These are phyloP conservation scores for Sanghuangporus weigelae DNA, from an alignment of 1,284 basidiomycete species.

Conservation along the genomic window DNA sequence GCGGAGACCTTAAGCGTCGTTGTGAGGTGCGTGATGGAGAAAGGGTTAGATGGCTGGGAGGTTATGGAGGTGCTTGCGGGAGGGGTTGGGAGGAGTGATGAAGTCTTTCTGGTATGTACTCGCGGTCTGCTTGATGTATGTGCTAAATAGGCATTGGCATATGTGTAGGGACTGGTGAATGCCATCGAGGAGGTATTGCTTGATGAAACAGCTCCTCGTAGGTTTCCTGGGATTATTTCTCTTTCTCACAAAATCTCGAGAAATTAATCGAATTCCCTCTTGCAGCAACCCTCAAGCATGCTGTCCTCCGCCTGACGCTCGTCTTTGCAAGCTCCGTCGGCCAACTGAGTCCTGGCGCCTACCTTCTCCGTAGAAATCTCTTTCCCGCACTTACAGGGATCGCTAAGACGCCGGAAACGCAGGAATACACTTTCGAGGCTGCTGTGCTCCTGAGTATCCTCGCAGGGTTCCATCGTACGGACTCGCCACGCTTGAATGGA, in stretches of 20 bases:
- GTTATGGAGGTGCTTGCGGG: conserved; percentile 63
- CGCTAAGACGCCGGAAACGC: conserved; percentile 47
- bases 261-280: conserved; percentile 1
- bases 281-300: conserved; percentile 45
- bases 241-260: not conserved
- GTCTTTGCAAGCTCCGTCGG: conserved; percentile 51
- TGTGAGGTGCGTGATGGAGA: conserved; percentile 42
- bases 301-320: conserved; percentile 49
- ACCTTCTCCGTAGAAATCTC: conserved; percentile 55
- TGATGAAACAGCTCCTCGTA: conserved; percentile 41
- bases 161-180: conserved; percentile 30
- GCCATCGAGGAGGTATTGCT: conserved; percentile 41
- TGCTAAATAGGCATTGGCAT: not conserved
- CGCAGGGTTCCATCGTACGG: conserved; percentile 63
- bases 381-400: conserved; percentile 49
- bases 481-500: conserved; percentile 59
- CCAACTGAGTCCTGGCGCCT: conserved; percentile 63
- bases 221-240: conserved; percentile 17
- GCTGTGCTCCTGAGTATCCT: conserved; percentile 50
- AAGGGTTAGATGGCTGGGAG: conserved; percentile 60
- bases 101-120: conserved; percentile 45
- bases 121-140: not conserved
- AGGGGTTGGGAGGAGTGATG: conserved; percentile 50
- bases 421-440: conserved; percentile 53
- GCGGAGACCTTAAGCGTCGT: conserved; percentile 45